Evolutionary conservation across 495 filamentous ascomycete species (phyloP).

Genomic region (Neurospora africana): DNA sequence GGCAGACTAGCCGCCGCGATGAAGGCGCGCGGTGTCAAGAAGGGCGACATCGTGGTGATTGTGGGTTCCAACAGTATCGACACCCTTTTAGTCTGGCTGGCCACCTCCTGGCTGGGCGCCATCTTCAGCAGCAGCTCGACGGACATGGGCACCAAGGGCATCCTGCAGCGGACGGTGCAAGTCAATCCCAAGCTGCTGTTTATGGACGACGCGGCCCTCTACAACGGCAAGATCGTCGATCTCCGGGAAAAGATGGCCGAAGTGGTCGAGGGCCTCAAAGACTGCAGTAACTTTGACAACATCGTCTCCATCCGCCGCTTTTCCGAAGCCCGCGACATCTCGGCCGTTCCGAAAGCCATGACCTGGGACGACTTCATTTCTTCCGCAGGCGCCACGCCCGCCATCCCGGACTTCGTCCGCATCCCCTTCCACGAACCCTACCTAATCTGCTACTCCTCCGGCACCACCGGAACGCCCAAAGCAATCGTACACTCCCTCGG

Average conservation of each 20-base stretch:
- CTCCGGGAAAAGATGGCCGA: slow-evolving; percentile 60
- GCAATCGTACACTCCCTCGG: slow-evolving; percentile 65
- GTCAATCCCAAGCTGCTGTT: slow-evolving; percentile 62
- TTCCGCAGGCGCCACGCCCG: slow-evolving; percentile 20
- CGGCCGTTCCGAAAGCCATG: slow-evolving; percentile 39
- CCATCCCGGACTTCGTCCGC: slow-evolving; percentile 43
- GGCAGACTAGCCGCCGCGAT: slow-evolving; percentile 51
- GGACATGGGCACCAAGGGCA: slow-evolving; percentile 69
- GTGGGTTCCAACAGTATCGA: slow-evolving; percentile 66
- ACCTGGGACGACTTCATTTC: slow-evolving; percentile 44
- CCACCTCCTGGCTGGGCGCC: slow-evolving; percentile 53
- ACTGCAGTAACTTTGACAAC: slow-evolving; percentile 48
- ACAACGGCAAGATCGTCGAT: slow-evolving; percentile 67
- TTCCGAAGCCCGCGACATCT: slow-evolving; percentile 46
- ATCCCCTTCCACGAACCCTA: slow-evolving; percentile 59
- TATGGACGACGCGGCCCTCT: slow-evolving; percentile 66
- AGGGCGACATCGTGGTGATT: slow-evolving; percentile 62
- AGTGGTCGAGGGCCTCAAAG: slow-evolving; percentile 49
- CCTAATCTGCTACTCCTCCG: slow-evolving; percentile 60
- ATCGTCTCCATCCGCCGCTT: slow-evolving; percentile 60
- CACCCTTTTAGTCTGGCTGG: slow-evolving; percentile 56
- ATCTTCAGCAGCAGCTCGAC: slow-evolving; percentile 64
- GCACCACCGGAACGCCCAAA: slow-evolving; percentile 66
- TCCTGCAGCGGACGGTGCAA: slow-evolving; percentile 63
- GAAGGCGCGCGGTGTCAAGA: slow-evolving; percentile 47